phyloP scores from a whole-genome alignment of 805 yeast genomes.

The Candida corydali region DNA sequence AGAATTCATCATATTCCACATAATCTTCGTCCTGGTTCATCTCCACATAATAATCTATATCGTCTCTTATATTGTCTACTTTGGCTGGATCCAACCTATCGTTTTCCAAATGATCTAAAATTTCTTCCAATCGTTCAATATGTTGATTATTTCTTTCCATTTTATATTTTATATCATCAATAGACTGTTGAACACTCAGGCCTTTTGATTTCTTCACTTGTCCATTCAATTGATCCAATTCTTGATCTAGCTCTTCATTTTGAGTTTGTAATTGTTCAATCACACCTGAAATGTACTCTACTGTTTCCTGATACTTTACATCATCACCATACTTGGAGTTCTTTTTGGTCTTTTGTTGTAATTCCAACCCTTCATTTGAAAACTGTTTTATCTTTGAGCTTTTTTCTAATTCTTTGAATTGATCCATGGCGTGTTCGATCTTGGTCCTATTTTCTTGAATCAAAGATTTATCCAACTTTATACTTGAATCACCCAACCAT shows the following conservation, averaged over 20 bases:
- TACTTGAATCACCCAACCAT: conserved; percentile 89
- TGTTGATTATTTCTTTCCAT: conserved; percentile 78
- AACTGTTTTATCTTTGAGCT: conserved; percentile 91
- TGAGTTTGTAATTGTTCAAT: conserved; percentile 82
- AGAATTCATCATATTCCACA: conserved; percentile 88
- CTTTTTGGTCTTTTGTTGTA: conserved; percentile 42
- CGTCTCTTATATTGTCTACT: conserved; percentile 77
- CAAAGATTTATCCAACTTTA: conserved; percentile 58
- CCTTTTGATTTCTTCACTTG: conserved; percentile 48
- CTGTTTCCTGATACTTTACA: conserved; percentile 70
- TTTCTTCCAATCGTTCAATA: conserved; percentile 69
- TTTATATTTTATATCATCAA: conserved; percentile 58
- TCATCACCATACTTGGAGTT: conserved; percentile 52
- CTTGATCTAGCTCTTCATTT: conserved; percentile 72
- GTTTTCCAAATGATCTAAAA: conserved; percentile 72
- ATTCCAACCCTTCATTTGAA: conserved; percentile 85
- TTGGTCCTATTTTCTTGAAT: conserved; percentile 59
- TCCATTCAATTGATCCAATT: conserved; percentile 35
- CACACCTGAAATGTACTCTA: conserved; percentile 62
- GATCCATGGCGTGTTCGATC: conserved; percentile 91
- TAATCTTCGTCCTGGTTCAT: conserved; percentile 90
- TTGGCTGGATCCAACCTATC: conserved; percentile 76
- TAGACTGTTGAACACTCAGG: conserved; percentile 50
- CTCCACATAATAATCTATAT: conserved; percentile 88
- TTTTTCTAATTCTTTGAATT: conserved; percentile 91